These are phyloP conservation scores for Colletotrichum sp. DNA, from an alignment of 2,329 filamentous ascomycete species.

Conservation along the genomic window DNA sequence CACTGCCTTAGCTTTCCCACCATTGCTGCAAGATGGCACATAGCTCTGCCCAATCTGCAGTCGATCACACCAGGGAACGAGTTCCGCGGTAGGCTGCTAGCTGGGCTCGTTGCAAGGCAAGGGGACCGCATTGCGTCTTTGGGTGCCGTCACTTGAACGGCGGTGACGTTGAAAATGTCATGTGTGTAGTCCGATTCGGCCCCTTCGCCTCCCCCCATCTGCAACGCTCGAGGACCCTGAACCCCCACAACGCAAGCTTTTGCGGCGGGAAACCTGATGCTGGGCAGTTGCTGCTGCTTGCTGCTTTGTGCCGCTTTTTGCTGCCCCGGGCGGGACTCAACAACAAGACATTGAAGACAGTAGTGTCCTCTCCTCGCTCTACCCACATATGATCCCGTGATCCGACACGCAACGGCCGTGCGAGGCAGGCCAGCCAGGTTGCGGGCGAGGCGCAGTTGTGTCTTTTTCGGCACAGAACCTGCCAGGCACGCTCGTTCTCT, in stretches of 20 bases:
- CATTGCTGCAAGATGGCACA: not conserved
- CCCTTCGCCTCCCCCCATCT: not conserved
- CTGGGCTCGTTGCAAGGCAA: not conserved
- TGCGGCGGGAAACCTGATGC: not conserved
- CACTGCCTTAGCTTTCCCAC: not conserved
- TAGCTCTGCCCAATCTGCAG: not conserved
- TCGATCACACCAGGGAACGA: not conserved
- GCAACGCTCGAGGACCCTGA: conserved; percentile 2
- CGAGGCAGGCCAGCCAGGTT: not conserved
- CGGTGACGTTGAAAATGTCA: not conserved
- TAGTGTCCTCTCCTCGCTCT: not conserved
- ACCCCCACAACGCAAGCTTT: not conserved
- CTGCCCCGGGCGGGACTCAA: not conserved
- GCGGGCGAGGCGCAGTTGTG: not conserved
- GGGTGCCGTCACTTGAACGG: not conserved
- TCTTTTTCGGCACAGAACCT: not conserved
- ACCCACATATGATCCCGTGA: not conserved
- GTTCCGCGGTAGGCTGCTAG: not conserved
- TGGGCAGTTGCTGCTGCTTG: not conserved
- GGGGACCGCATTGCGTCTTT: not conserved
- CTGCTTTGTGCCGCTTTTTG: not conserved
- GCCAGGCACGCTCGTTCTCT: conserved; percentile 11
- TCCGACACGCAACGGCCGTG: not conserved
- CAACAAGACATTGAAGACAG: not conserved
- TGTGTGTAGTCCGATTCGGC: not conserved